Evolutionary conservation across 306 rosid genomes (phyloP).

Genomic region (Dryas drummondii): DNA sequence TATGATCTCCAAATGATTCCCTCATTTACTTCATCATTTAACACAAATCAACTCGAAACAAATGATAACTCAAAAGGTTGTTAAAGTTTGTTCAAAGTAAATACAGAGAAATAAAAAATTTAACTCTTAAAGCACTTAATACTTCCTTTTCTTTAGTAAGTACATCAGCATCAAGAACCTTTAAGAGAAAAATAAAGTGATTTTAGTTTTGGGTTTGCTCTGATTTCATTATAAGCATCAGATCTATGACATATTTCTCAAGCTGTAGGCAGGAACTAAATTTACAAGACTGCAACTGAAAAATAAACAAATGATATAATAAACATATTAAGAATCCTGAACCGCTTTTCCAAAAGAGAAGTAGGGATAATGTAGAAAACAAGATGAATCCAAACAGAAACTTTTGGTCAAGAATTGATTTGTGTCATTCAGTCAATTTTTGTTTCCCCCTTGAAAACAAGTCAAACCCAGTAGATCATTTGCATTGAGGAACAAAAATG

Average conservation of each 20-base stretch:
- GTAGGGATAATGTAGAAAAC: too few relatives aligned
- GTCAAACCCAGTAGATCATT: constrained; percentile 3
- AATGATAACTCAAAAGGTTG: not conserved
- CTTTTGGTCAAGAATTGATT: not conserved
- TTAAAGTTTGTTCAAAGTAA: not conserved
- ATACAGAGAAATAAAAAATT: not conserved
- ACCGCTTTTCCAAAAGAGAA: not conserved
- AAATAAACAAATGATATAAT: not conserved
- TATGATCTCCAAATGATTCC: not conserved
- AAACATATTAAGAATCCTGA: not conserved
- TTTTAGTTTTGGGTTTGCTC: not conserved
- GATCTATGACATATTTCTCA: not conserved
- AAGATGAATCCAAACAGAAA: not conserved
- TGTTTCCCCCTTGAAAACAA: not conserved
- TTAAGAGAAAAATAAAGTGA: not conserved
- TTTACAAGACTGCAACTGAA: not conserved
- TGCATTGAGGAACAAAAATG: not conserved
- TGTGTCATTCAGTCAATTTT: not conserved
- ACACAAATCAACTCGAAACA: not conserved
- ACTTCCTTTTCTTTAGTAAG: too few relatives aligned
- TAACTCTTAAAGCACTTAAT: not conserved
- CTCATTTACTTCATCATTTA: not conserved
- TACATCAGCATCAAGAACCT: not conserved
- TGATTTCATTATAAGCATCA: not conserved
- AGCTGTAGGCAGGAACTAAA: not conserved